Evolutionary conservation across 352 stramenopile genomes (phyloP).

Genomic region (Globisporangium abappressorium): DNA sequence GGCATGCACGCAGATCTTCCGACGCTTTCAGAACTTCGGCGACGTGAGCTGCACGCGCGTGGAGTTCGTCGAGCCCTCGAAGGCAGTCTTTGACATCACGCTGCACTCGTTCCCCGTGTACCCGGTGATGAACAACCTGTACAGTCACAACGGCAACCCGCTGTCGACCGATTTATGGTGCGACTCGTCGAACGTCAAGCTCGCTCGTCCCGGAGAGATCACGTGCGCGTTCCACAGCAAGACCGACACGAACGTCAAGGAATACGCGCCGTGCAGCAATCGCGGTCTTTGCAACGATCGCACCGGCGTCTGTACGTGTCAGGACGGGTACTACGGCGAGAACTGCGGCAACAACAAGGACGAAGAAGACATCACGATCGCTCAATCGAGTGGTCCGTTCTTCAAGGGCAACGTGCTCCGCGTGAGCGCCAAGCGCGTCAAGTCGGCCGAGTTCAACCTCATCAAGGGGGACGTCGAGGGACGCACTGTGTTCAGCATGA

Average conservation of each 20-base stretch:
- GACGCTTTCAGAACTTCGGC: constrained; percentile 67
- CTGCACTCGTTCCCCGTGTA: constrained; percentile 63
- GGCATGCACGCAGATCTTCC: constrained; percentile 55
- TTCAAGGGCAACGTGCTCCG: constrained; percentile 69
- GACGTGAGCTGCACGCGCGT: constrained; percentile 45
- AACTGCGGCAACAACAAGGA: constrained; percentile 67
- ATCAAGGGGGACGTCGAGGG: constrained; percentile 56
- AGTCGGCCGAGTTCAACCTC: constrained; percentile 62
- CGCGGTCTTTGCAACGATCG: constrained; percentile 51
- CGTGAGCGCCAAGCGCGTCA: constrained; percentile 39
- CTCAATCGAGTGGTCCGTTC: constrained; percentile 47
- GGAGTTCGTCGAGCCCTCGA: constrained; percentile 27
- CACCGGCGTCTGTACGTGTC: constrained; percentile 52
- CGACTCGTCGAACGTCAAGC: constrained; percentile 34
- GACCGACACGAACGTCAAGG: constrained; percentile 38
- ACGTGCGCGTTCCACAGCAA: constrained; percentile 48
- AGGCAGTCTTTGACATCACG: constrained; percentile 51
- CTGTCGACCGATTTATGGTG: constrained; percentile 53
- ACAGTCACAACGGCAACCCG: constrained; percentile 61
- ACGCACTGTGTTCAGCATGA: constrained; percentile 55
- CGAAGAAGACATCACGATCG: constrained; percentile 55
- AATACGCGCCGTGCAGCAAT: constrained; percentile 57
- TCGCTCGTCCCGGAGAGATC: constrained; percentile 14
- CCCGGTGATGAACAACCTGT: constrained; percentile 81
- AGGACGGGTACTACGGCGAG: constrained; percentile 67